phyloP scores from a whole-genome alignment of 2,329 filamentous ascomycete genomes.

The Bretziella fagacearum region DNA sequence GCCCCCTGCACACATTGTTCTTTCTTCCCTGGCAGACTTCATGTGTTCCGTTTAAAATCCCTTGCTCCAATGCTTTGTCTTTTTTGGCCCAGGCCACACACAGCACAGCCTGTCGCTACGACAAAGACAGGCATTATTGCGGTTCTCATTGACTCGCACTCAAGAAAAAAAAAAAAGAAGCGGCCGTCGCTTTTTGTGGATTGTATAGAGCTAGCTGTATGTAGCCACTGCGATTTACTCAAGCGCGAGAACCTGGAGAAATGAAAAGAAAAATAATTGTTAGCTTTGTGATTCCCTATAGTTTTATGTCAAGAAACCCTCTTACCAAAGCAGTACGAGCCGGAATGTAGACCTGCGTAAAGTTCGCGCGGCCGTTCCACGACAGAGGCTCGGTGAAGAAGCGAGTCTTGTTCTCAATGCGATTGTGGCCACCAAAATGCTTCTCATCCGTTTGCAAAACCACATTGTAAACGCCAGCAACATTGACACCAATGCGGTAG shows the following conservation, averaged over 20 bases:
- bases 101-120: background rate
- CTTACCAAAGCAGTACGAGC: conserved; percentile 66
- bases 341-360: conserved; percentile 81
- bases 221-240: conserved; percentile 6
- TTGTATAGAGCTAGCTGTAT: too few species aligned
- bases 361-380: conserved; percentile 85
- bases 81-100: background rate
- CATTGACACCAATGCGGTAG: conserved; percentile 79
- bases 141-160: background rate
- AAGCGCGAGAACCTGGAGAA: conserved; percentile 9
- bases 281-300: conserved; percentile 2
- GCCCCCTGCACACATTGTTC: background rate
- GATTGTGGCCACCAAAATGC: conserved; percentile 61
- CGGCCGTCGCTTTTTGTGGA: too few species aligned
- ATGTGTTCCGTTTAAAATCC: conserved; percentile 3
- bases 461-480: conserved; percentile 68
- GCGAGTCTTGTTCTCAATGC: conserved; percentile 61
- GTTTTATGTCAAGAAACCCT: conserved; percentile 16
- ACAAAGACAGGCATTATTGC: background rate
- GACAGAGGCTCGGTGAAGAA: conserved; percentile 84
- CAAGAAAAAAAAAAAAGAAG: too few species aligned
- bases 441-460: conserved; percentile 67
- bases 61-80: conserved; percentile 2
- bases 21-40: too few species aligned
- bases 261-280: conserved; percentile 1